A percentile compares a stretch with the other conserved stretches of the same genome.
Evolutionary conservation across 495 filamentous ascomycete genomes (phyloP).

Genomic region (Astrocystis sublimbata): DNA sequence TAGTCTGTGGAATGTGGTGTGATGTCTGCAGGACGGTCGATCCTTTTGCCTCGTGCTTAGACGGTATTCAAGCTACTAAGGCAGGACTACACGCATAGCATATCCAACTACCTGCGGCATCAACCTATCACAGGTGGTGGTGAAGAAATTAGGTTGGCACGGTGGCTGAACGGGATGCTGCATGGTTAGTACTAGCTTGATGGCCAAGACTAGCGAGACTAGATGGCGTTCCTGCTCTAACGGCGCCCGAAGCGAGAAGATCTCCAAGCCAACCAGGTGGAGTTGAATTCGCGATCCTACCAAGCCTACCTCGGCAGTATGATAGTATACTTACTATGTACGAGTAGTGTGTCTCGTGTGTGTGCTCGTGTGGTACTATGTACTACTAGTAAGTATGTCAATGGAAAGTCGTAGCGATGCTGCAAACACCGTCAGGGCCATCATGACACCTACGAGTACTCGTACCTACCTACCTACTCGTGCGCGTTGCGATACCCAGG

Average conservation of each 20-base stretch:
- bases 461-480: no score
- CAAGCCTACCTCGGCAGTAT: no score
- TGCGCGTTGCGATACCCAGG: conserved; percentile 2
- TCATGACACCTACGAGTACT: no score
- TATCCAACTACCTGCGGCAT: no score
- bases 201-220: background rate
- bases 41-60: conserved; percentile 5
- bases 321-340: no score
- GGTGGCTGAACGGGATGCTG: conserved; percentile 19
- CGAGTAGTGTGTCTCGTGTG: no score
- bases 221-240: conserved; percentile 3
- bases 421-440: no score
- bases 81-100: no score
- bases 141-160: conserved; percentile 7
- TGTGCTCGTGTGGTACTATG: no score
- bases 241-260: conserved; percentile 5
- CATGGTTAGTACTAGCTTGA: conserved; percentile 10
- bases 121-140: background rate
- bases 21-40: background rate
- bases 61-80: background rate
- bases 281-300: background rate
- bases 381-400: background rate
- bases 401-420: background rate
- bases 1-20: background rate
- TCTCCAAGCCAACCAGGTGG: conserved; percentile 8